Evolutionary conservation across 2,329 filamentous ascomycete species (phyloP), one percentile per base, ranked within the genome.

Genomic region (Pleurostoma richardsiae): DNA sequence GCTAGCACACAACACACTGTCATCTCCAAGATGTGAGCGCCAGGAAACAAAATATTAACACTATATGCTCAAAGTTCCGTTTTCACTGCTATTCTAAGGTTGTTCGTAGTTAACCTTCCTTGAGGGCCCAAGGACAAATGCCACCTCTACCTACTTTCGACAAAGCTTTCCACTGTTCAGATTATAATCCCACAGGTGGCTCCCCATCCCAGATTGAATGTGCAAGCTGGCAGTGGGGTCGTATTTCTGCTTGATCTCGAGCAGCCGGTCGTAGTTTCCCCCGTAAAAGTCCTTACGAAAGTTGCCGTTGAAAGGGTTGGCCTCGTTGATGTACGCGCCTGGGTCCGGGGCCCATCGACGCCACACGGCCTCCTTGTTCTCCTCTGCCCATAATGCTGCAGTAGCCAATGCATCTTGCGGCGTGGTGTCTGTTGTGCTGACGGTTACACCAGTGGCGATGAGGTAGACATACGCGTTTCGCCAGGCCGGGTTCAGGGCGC

Each of bases 271-370:
- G 46, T 68, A 68, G 42, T 63, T 66, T 2, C 29, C 50, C 3
- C 65, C 66, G 45, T 56, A 67, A 48, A 64, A 67, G 3, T 47
- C 49, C 6, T 56, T 39, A 46, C 63, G 49, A 49, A 54, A 68
- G 26, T 60, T 45, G 1, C 53, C 52, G 33, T 64, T 50, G 38
- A 57, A 56, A 11, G 64, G 66, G 49, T 68, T 65, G 1, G 63
- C 67, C 54, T 74, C 70, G 45, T 70, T 71, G 57, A 66, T 51
- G 44, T 68, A 68, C 2, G 55, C 42, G 10, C 52, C 49, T 2
- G 49, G 33, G 10, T 43, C 43, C 4, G 51, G 49, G 4, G 51
- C 50, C 40, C 44, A 11, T 46, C 4, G 40, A 39, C 36, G 30
- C 29, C 19, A 36, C 8, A 36, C n/a, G 33, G 33, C 33, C 33